A percentile compares a stretch with the other conserved stretches of the same genome.
phyloP scores from a whole-genome alignment of 371 early-diverging fungal genomes.

The Rhizopus microsporus region DNA sequence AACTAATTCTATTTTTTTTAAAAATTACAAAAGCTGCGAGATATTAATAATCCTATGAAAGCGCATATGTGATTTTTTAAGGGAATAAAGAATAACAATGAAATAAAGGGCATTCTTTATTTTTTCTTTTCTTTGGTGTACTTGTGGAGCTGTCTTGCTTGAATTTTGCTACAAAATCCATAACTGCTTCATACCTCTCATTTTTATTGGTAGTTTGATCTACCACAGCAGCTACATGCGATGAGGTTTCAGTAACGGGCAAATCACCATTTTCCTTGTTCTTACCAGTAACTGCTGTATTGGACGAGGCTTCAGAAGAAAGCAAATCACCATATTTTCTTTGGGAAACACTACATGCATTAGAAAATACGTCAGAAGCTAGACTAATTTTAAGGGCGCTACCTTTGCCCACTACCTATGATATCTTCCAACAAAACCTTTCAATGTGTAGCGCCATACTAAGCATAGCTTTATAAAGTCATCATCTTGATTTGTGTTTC shows the following conservation, averaged over 20 bases:
- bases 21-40: conserved; percentile 21
- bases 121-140: conserved; percentile 1
- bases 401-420: too few relatives aligned
- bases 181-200: conserved; percentile 3
- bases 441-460: too few relatives aligned
- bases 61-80: conserved; percentile 10
- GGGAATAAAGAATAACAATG: neutral
- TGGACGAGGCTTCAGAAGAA: conserved; percentile 4
- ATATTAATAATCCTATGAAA: conserved; percentile 10
- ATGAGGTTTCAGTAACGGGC: conserved; percentile 4
- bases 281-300: conserved; percentile 4
- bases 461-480: too few relatives aligned
- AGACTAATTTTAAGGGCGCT: too few relatives aligned
- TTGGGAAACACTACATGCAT: too few relatives aligned
- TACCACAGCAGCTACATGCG: neutral
- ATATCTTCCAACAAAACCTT: too few relatives aligned
- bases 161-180: conserved; percentile 7
- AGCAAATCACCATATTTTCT: conserved; percentile 7
- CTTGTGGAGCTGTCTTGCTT: conserved; percentile 5
- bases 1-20: too few relatives aligned
- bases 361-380: too few relatives aligned
- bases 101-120: neutral
- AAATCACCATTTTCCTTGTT: neutral
- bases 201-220: conserved; percentile 2
- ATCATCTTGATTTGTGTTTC: too few relatives aligned